phyloP scores from a whole-genome alignment of 805 yeast species.

The Tetrapisispora phaffii region DNA sequence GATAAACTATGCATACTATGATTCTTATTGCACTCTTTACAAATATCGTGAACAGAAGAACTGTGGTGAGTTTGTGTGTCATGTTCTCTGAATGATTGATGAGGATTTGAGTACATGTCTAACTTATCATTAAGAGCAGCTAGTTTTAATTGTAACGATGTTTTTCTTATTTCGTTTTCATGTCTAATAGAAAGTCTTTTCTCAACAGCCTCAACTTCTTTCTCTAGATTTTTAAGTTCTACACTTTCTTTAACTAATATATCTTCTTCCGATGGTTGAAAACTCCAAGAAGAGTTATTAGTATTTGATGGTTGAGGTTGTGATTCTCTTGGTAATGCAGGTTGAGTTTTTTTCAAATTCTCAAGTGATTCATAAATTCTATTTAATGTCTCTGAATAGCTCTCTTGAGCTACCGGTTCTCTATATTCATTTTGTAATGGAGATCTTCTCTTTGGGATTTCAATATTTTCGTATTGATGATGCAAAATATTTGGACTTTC shows the following conservation, averaged over 20 bases:
- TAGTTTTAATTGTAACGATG: slow-evolving; percentile 26
- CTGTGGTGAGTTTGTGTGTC: neutral
- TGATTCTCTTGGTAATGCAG: neutral
- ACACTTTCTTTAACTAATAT: slow-evolving; percentile 28
- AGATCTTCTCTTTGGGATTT: slow-evolving; percentile 18
- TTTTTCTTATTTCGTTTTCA: slow-evolving; percentile 30
- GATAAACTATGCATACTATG: neutral
- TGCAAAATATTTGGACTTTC: neutral
- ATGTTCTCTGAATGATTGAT: neutral
- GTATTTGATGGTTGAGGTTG: neutral
- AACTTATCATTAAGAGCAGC: slow-evolving; percentile 21
- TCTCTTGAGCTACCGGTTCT: neutral
- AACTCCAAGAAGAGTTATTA: neutral
- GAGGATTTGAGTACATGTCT: slow-evolving; percentile 3
- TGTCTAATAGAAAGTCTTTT: slow-evolving; percentile 28
- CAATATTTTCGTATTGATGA: slow-evolving; percentile 11
- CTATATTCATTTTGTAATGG: neutral
- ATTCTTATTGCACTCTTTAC: slow-evolving; percentile 1
- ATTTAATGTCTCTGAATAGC: neutral
- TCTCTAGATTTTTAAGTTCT: slow-evolving; percentile 28
- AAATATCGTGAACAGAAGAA: neutral
- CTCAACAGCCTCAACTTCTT: slow-evolving; percentile 26
- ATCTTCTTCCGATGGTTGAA: slow-evolving; percentile 26
- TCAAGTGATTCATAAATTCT: slow-evolving; percentile 1
- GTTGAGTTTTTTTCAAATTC: neutral